Evolutionary conservation across 2,329 filamentous ascomycete species (phyloP), one percentile per base, ranked within the genome.

Genomic region (Conoideocrella luteorostrata): DNA sequence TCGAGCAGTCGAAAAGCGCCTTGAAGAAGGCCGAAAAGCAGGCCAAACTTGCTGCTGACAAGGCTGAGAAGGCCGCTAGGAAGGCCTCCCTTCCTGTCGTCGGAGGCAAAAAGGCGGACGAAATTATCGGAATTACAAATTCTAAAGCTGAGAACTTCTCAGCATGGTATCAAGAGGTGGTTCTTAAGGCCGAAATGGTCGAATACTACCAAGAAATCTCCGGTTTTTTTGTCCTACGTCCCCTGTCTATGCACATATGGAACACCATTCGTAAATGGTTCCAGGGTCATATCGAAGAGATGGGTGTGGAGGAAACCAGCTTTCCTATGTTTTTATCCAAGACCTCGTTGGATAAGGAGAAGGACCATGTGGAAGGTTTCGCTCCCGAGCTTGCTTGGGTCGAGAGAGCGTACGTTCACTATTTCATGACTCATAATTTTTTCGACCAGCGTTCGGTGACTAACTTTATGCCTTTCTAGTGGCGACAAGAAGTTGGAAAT

Each of bases 311-410:
- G 66, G 94, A 98, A 72, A 86, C 88, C 62, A 95, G 88, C 65
- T 98, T 98, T 67, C 93, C 93, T 48, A 84, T 98, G 65, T 98
- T 96, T 69, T 80, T 98, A 52, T 95, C 88, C 15, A 75, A 87
- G 60, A 94, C 94, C 68, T 94, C 94, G 32, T 71, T 98, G 51
- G 77, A 80, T 62, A 79, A 78, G 63, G 90, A 96, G 68, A 96
- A 96, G 77, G 87, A 93, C 58, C 93, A 98, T 65, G 86, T 98
- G 50, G 91, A 98, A 67, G 93, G 93, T n/a, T 98, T 98, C 64
- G 93, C 93, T 41, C 90, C 93, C 26, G 87, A 93, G 66, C 77
- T 93, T 53, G 87, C 87, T 45, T 93, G 87, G 87, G 87, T 93
- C 22, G 93, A 87, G 41, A 87, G 88, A 66, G 86, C 84, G 74